These are phyloP conservation scores for Iris macrosiphon DNA, from an alignment of 106 monocot species.

Conservation along the genomic window DNA sequence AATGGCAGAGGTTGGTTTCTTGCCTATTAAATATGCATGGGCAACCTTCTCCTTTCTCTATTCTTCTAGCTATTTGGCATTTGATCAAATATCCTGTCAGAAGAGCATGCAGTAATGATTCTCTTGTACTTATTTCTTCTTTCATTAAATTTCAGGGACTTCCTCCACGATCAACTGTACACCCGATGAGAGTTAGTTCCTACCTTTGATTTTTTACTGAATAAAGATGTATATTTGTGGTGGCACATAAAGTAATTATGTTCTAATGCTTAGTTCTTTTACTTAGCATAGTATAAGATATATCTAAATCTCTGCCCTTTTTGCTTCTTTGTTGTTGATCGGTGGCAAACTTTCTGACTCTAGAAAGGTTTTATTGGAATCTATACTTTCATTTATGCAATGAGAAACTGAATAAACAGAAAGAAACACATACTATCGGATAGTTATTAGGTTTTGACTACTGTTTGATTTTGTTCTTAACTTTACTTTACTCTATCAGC, in stretches of 20 bases:
- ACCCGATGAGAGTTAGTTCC: slow-evolving; percentile 94
- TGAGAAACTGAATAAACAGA: too few species aligned
- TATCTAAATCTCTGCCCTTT: slow-evolving; percentile 1
- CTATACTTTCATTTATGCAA: too few species aligned
- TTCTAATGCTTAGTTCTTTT: too few species aligned
- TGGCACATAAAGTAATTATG: background rate
- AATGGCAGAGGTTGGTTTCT: slow-evolving; percentile 86
- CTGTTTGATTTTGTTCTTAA: too few species aligned
- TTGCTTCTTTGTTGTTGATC: too few species aligned
- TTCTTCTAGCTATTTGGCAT: too few species aligned
- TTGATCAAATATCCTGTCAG: slow-evolving; percentile 9
- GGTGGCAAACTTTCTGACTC: background rate
- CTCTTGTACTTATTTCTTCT: background rate
- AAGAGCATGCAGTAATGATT: background rate
- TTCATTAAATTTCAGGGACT: slow-evolving; percentile 52
- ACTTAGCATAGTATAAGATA: too few species aligned
- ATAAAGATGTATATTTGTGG: background rate
- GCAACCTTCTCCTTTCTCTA: too few species aligned
- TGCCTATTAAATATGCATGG: slow-evolving; percentile 12
- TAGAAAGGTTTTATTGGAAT: too few species aligned
- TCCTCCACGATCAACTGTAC: slow-evolving; percentile 90
- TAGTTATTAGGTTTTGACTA: too few species aligned
- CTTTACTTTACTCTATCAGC: too few species aligned
- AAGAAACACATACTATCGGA: too few species aligned
- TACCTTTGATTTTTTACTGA: slow-evolving; percentile 8